Base-by-base conservation (phyloP, 495 filamentous ascomycete species). In the Penicillium silybi region DNA sequence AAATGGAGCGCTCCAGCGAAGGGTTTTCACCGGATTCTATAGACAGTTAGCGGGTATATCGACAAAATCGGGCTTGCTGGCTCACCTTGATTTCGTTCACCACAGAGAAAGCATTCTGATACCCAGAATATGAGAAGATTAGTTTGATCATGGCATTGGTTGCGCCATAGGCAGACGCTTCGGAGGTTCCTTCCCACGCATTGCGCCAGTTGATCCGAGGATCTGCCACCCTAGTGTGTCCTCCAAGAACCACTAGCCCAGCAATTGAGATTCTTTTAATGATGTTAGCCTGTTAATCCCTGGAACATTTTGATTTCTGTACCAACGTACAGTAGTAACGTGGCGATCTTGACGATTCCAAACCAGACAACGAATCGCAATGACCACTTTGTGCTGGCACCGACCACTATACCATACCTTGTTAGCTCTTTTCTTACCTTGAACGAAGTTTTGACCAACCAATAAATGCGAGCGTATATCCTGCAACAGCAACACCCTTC, bases 101-200 rank as follows among this genome's bases (percentile, higher is more conserved):
- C 16, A 88, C 69, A 46, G 80, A 80, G 57, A 86, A 85, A 0
- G 83, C 80, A 55, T 86, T 86, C 9, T 63, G 59, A 44, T 80
- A 88, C 0, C 85, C 84, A 0, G 71, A 58, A 54, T 86, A 88
- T 0, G 84, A 78, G 53, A 85, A 86, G 27, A 84, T 76, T 32
- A 88, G 75, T 42, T 81, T 82, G 52, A 83, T 73, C 19, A 86
- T 57, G 9, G 84, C 83, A 40, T 80, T 81, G 0, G 82, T 80
- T 11, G 80, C 65, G 2, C 79, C 79, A 52, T 81, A 80, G 4
- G 76, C 80, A 18, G 75, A 73, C 0, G 69, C 71, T 2, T 70
- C 66, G 0, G 72, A 70, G 2, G 65, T 70, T 4, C 82, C 80
- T 37, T 70, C 65, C 43, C 85, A 87, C 0, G 83, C 64, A 59